Base-by-base conservation (phyloP, 2,329 filamentous ascomycete genomes). In the Ophiosphaerella herpotricha region DNA sequence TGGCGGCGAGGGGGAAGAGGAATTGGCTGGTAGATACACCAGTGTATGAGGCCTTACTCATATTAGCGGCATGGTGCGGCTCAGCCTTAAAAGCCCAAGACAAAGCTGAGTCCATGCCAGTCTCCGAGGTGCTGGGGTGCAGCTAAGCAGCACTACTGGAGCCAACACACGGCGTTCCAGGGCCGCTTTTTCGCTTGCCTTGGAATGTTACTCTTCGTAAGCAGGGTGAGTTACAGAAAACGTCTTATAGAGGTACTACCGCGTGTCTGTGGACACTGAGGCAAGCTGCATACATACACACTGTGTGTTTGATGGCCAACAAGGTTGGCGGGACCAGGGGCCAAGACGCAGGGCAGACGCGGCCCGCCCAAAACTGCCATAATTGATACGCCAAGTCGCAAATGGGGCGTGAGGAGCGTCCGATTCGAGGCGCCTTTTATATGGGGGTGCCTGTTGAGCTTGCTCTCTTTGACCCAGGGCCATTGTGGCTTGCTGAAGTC, bases 351-450 rank as follows among this genome's bases (percentile, higher is more conserved):
- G 16, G 16, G n/a, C 29, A 14, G 12, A 44, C 14, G 26, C 43
- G 43, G 43, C 18, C 43, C 43, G 43, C 34, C 43, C 35, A 26
- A 45, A 32, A 35, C 16, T 5, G 6, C 16, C 16, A 35, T 26
- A 6, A 32, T 3, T 31, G 9, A 12, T 16, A 14, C 24, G 23
- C 9, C n/a, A 13, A 24, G 9, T 26, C n/a, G 12, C 18, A 18
- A 39, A 29, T 31, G 38, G 39, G 43, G 43, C 43, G 43, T 45
- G 43, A 45, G 35, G 39, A 39, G 24, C 34, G 43, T 24, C 18
- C 16, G n/a, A 39, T 29, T 14, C 14, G 11, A 6, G 39, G 11
- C 24, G 31, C 31, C 24, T 41, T 14, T n/a, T 16, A 24, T 31
- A 24, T 16, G 14, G 39, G n/a, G 39, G 39, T 29, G 24, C 26